Conservation (phyloP, 2,329 filamentous ascomycete species). For the Colletotrichum caudatum region DNA sequence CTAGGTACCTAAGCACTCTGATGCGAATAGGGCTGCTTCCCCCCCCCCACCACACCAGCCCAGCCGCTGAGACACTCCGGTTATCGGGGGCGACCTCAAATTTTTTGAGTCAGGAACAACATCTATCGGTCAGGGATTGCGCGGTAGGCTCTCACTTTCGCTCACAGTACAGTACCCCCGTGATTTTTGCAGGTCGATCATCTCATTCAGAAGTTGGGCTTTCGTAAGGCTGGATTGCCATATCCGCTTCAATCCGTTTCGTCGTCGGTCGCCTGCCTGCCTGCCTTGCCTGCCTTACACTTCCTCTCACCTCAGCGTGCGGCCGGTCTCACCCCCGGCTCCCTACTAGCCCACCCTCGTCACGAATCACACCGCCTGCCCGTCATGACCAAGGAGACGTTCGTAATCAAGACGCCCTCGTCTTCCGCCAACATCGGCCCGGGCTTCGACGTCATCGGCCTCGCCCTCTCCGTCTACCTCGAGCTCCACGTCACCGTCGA, state of each 20-base stretch:
- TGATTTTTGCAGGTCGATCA: background rate
- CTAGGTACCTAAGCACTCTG: too few species aligned
- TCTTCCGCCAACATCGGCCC: slow-evolving; percentile 98
- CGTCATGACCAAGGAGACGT: slow-evolving; percentile 63
- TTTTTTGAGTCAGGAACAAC: slow-evolving; percentile 36
- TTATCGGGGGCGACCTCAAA: slow-evolving; percentile 33
- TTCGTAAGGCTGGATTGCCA: background rate
- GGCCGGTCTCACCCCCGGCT: too few species aligned
- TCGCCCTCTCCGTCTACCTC: slow-evolving; percentile 93
- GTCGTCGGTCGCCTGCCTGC: too few species aligned
- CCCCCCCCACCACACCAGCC: slow-evolving; percentile 18
- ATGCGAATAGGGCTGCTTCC: slow-evolving; percentile 20
- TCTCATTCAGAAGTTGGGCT: background rate
- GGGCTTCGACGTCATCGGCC: slow-evolving; percentile 96
- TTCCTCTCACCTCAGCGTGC: background rate
- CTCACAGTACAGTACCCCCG: slow-evolving; percentile 22
- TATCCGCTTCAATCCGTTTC: background rate
- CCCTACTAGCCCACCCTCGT: slow-evolving; percentile 2
- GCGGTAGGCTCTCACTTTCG: slow-evolving; percentile 8
- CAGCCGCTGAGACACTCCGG: slow-evolving; percentile 29
- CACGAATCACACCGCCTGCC: slow-evolving; percentile 33
- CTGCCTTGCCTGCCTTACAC: too few species aligned
- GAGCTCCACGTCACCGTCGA: slow-evolving; percentile 87
- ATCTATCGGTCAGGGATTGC: slow-evolving; percentile 1
- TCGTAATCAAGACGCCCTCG: slow-evolving; percentile 85